A percentile compares a stretch with the other conserved stretches of the same genome.
Conservation (phyloP, 371 early-diverging fungal genomes). For the Syncephalastrum monosporum region DNA sequence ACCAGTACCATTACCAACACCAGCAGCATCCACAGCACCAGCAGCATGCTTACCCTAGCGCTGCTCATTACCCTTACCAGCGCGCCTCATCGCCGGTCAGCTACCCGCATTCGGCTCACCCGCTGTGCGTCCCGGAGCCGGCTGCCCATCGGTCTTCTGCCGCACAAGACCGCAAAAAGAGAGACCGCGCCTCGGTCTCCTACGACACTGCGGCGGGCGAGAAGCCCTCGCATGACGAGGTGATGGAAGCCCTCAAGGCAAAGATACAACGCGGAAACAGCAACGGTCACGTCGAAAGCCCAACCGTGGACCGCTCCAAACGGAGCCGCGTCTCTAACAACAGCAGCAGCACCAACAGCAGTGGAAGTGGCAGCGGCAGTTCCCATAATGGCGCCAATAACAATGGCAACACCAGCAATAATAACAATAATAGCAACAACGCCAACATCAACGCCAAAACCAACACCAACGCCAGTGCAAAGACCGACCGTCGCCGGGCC, state of each 20-base stretch:
- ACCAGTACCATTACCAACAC: background rate
- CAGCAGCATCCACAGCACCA: no score
- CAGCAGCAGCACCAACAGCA: background rate
- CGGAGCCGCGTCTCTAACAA: background rate
- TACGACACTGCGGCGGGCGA: slow-evolving; percentile 4
- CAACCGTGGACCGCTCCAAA: no score
- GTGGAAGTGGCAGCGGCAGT: background rate
- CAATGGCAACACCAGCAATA: background rate
- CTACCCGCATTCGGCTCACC: slow-evolving; percentile 44
- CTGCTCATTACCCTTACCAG: background rate
- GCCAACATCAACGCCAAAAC: no score
- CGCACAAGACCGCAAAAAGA: slow-evolving; percentile 8
- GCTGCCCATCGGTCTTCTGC: slow-evolving; percentile 2
- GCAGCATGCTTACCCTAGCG: no score
- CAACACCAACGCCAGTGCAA: no score
- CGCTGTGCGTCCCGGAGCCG: slow-evolving; percentile 23
- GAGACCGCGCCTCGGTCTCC: slow-evolving; percentile 14
- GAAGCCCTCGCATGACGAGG: slow-evolving; percentile 31
- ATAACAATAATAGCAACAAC: background rate
- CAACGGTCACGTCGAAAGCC: no score
- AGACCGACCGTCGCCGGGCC: background rate
- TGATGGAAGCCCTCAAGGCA: slow-evolving; percentile 50
- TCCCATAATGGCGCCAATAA: slow-evolving; percentile 1
- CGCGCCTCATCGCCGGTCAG: slow-evolving; percentile 21
- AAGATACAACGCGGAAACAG: slow-evolving; percentile 36